These are phyloP conservation scores for Apiospora rasikravindrae DNA, from an alignment of 2,329 filamentous ascomycete genomes.

Conservation along the genomic window DNA sequence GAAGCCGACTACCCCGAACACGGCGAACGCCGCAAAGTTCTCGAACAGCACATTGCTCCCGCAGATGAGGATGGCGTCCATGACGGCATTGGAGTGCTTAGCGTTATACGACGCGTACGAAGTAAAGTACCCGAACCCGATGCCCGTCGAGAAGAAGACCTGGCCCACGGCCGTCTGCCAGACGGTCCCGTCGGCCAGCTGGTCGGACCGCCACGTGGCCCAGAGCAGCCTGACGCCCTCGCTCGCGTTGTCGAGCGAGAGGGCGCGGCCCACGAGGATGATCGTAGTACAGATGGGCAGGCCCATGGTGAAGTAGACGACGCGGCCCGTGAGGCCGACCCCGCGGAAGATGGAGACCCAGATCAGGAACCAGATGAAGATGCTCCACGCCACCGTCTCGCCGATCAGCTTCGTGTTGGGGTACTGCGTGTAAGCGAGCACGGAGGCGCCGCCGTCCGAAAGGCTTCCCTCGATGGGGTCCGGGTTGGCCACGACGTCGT, in stretches of 20 bases:
- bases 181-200: constrained; percentile 55
- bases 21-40: constrained; percentile 53
- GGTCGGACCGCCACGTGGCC: constrained; percentile 52
- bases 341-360: constrained; percentile 65
- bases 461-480: constrained; percentile 47
- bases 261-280: constrained; percentile 58
- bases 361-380: constrained; percentile 64
- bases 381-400: constrained; percentile 63
- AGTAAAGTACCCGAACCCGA: constrained; percentile 64
- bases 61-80: constrained; percentile 62
- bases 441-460: constrained; percentile 43
- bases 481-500: constrained; percentile 54
- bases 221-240: constrained; percentile 56
- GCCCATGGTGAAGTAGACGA: constrained; percentile 68
- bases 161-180: constrained; percentile 67
- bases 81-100: constrained; percentile 62
- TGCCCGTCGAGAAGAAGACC: constrained; percentile 64
- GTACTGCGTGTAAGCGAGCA: constrained; percentile 53
- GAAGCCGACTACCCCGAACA: constrained; percentile 62
- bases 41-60: constrained; percentile 62
- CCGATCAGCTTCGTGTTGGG: constrained; percentile 52
- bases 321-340: constrained; percentile 61
- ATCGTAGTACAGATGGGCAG: constrained; percentile 62
- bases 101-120: constrained; percentile 64
- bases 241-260: constrained; percentile 59